Evolutionary conservation across 2,329 filamentous ascomycete species (phyloP).

Genomic region (Aspergillus intermedius): DNA sequence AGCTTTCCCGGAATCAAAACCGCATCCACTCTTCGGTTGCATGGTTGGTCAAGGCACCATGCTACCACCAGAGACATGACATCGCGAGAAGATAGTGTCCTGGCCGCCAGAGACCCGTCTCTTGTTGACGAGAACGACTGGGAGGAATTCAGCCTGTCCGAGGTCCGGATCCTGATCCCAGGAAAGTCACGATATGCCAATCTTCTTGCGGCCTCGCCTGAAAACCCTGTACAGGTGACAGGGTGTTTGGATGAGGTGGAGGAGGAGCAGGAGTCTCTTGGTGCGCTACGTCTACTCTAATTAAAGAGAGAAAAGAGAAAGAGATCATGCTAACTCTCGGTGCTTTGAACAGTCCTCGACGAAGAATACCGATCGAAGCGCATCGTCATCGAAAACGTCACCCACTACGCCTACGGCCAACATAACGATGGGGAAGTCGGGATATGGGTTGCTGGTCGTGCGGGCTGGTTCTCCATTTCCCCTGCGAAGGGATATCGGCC

Average conservation of each 20-base stretch:
- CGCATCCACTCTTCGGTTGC: neutral
- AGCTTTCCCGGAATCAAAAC: neutral
- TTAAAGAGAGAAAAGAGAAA: slow-evolving; percentile 3
- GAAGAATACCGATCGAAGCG: slow-evolving; percentile 35
- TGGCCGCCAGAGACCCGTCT: slow-evolving; percentile 38
- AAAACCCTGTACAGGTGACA: slow-evolving; percentile 50
- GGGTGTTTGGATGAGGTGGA: slow-evolving; percentile 45
- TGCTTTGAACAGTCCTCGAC: slow-evolving; percentile 27
- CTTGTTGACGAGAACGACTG: slow-evolving; percentile 50
- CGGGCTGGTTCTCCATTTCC: slow-evolving; percentile 56
- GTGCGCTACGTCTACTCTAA: slow-evolving; percentile 20
- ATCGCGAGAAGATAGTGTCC: slow-evolving; percentile 41
- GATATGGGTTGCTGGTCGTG: slow-evolving; percentile 56
- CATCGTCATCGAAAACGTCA: slow-evolving; percentile 44
- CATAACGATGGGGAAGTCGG: slow-evolving; percentile 50
- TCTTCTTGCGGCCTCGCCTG: slow-evolving; percentile 49
- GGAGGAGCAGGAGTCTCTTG: slow-evolving; percentile 37
- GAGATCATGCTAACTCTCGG: slow-evolving; percentile 3
- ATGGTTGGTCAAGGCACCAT: slow-evolving; percentile 21
- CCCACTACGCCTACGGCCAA: slow-evolving; percentile 45
- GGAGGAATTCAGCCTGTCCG: slow-evolving; percentile 52
- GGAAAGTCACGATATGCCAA: slow-evolving; percentile 47
- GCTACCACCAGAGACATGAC: slow-evolving; percentile 35
- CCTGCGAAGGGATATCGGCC: slow-evolving; percentile 48
- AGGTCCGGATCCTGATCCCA: slow-evolving; percentile 47